These are phyloP conservation scores for Prunus yedoensis DNA, from an alignment of 331 rosid species.

Conservation along the genomic window DNA sequence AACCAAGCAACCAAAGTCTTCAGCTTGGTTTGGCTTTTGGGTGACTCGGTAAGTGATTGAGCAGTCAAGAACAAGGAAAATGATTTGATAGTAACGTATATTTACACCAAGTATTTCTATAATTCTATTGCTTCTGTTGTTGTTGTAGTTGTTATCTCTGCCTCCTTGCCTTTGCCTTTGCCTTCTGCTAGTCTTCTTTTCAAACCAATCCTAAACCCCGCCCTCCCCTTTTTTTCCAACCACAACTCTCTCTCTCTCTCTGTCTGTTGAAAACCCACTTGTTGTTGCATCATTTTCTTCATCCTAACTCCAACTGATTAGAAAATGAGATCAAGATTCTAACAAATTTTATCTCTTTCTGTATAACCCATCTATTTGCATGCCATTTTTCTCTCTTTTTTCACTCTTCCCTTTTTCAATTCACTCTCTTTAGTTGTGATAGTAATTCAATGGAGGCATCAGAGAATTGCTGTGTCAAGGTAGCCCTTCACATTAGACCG, in stretches of 20 bases:
- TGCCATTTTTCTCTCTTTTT: background rate
- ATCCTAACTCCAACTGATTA: conserved; percentile 35
- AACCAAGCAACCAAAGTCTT: background rate
- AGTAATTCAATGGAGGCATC: conserved; percentile 46
- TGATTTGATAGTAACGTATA: no score
- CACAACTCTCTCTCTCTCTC: conserved; percentile 18
- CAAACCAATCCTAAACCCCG: conserved; percentile 17
- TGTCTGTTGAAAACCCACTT: background rate
- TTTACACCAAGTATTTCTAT: no score
- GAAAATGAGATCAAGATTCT: conserved; percentile 12
- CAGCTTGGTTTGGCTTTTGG: conserved; percentile 1
- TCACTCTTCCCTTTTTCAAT: background rate
- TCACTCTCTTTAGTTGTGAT: background rate
- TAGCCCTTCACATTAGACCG: conserved; percentile 80
- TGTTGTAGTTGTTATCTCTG: no score
- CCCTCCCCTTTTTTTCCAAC: conserved; percentile 35
- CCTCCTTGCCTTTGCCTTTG: no score
- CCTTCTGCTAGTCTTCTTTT: conserved; percentile 17
- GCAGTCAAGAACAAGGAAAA: no score
- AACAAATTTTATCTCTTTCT: background rate
- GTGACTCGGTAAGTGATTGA: background rate
- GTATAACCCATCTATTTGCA: background rate
- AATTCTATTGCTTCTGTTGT: no score
- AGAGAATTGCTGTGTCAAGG: conserved; percentile 73
- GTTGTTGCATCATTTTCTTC: conserved; percentile 46